A percentile compares a stretch with the other conserved stretches of the same genome.
Evolutionary conservation across 2,329 filamentous ascomycete genomes (phyloP).

Genomic region (Ophiostoma fasciatum): DNA sequence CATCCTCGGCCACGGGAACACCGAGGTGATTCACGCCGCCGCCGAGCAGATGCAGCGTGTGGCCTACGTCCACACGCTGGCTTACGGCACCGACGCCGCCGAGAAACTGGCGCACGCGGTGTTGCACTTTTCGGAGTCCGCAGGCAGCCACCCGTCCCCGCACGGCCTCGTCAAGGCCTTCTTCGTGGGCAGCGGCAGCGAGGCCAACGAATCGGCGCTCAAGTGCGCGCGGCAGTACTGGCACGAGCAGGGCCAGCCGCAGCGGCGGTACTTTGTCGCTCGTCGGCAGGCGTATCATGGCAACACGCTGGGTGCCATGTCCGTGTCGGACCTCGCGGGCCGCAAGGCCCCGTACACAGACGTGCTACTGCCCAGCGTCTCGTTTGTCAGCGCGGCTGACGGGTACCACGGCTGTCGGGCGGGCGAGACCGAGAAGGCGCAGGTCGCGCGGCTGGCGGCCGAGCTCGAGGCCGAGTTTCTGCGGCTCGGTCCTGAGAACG

Average conservation of each 20-base stretch:
- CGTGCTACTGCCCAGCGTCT: constrained; percentile 35
- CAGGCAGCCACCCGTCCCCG: too few relatives aligned
- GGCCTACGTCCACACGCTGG: constrained; percentile 21
- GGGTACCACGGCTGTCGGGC: constrained; percentile 34
- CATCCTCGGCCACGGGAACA: constrained; percentile 53
- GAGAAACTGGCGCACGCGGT: constrained; percentile 31
- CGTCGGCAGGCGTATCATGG: constrained; percentile 56
- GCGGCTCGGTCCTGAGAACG: constrained; percentile 42
- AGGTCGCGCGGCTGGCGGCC: constrained; percentile 40
- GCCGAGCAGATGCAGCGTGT: constrained; percentile 28
- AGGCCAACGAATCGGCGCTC: constrained; percentile 53
- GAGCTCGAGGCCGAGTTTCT: constrained; percentile 51
- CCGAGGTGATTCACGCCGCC: constrained; percentile 45
- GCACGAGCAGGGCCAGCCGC: constrained; percentile 35
- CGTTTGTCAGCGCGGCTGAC: constrained; percentile 50
- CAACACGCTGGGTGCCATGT: constrained; percentile 48
- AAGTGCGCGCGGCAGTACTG: constrained; percentile 56
- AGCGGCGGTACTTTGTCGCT: constrained; percentile 46
- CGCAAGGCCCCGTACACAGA: constrained; percentile 43
- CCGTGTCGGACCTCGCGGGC: constrained; percentile 42
- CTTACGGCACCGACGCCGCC: constrained; percentile 38
- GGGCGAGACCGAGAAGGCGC: constrained; percentile 37
- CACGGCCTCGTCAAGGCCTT: constrained; percentile 24
- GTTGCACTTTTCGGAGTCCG: neutral
- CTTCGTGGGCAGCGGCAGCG: constrained; percentile 35